phyloP scores from a whole-genome alignment of 352 stramenopile species.

The Thalassiosira mediterranea region DNA sequence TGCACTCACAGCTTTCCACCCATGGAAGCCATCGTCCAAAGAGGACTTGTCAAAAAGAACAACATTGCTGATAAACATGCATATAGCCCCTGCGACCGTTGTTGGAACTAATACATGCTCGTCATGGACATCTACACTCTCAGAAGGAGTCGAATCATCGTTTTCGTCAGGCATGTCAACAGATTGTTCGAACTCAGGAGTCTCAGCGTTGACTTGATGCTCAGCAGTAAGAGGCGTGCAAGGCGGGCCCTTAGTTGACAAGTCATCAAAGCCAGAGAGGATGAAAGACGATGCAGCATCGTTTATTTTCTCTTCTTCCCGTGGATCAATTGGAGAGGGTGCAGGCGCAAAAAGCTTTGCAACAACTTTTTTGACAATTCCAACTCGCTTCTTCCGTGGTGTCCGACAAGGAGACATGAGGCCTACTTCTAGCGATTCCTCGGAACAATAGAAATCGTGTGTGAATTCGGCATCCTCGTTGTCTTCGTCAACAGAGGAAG shows the following conservation, averaged over 20 bases:
- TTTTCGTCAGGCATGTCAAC: no score
- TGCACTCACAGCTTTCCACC: conserved; percentile 41
- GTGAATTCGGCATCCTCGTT: conserved; percentile 14
- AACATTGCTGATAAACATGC: conserved; percentile 34
- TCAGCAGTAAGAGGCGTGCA: no score
- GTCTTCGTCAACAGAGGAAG: no score
- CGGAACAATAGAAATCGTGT: conserved; percentile 21
- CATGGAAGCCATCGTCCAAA: conserved; percentile 9
- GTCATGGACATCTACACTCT: not conserved
- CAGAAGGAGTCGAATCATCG: not conserved
- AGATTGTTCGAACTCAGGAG: no score
- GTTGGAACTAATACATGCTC: not conserved
- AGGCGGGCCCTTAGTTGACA: no score
- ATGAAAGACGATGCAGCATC: conserved; percentile 57
- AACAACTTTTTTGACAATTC: conserved; percentile 40
- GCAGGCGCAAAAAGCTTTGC: conserved; percentile 23
- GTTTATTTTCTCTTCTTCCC: conserved; percentile 46
- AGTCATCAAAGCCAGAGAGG: conserved; percentile 52
- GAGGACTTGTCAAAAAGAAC: conserved; percentile 28
- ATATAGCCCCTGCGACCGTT: conserved; percentile 44
- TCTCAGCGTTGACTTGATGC: no score
- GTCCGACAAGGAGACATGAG: conserved; percentile 20
- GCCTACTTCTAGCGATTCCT: conserved; percentile 15
- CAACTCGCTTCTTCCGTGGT: conserved; percentile 11
- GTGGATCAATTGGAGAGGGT: conserved; percentile 4